phyloP scores from a whole-genome alignment of 2,329 filamentous ascomycete genomes.

The Sporothrix euskadiensis region DNA sequence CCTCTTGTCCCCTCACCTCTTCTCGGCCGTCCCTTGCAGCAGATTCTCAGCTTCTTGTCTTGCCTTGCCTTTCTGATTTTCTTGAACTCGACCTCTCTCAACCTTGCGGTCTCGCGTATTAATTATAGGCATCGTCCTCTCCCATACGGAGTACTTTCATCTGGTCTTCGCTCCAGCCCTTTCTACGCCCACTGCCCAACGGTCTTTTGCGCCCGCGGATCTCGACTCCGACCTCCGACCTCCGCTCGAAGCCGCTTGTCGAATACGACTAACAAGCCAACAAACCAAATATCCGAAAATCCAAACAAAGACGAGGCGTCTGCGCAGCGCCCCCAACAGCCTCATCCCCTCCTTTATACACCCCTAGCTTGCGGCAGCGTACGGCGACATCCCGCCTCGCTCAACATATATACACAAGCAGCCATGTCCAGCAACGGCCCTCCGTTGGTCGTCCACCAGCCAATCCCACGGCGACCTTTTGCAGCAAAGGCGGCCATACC shows the following conservation, averaged over 20 bases:
- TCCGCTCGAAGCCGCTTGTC: not conserved
- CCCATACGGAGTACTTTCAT: not conserved
- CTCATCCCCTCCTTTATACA: not conserved
- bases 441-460: slow-evolving; percentile 61
- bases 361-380: not conserved
- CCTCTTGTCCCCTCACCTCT: not conserved
- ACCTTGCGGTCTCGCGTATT: not conserved
- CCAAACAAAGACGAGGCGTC: not conserved
- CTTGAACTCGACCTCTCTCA: not conserved
- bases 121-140: slow-evolving; percentile 1
- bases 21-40: slow-evolving; percentile 8
- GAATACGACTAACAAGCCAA: not conserved
- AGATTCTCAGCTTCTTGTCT: not conserved
- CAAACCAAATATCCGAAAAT: too few species aligned
- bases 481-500: slow-evolving; percentile 55
- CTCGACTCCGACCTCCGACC: slow-evolving; percentile 7
- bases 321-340: not conserved
- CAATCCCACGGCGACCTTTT: slow-evolving; percentile 72
- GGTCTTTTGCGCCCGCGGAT: not conserved
- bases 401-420: not conserved
- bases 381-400: not conserved
- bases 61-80: too few species aligned
- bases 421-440: slow-evolving; percentile 33
- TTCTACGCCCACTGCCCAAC: too few species aligned
- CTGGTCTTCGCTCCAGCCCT: not conserved